Evolutionary conservation across 345 rosid species (phyloP), one percentile per base, ranked within the genome.

Genomic region (Cardamine resedifolia): DNA sequence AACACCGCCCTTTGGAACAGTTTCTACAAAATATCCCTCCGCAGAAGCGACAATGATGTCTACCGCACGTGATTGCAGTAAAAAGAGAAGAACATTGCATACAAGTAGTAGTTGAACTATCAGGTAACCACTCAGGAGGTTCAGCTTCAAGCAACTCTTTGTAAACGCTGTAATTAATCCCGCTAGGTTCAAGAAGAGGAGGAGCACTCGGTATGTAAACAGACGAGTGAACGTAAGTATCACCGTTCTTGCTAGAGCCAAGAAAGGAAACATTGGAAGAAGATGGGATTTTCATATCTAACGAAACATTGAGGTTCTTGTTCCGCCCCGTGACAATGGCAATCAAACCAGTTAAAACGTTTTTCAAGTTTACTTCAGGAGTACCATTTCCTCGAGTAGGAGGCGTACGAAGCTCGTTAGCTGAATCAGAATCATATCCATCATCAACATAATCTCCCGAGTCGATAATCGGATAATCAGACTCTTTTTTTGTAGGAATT

Each of bases 161-260:
- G 76, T 86, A 83, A 36, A 83, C 90, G 74, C 61, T 76, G 65
- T 81, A 85, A 51, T 83, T 82, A 36, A 80, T 80, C 67, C 88
- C 85, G 62, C 57, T 81, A 0, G 91, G 82, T 61, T 86, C 96
- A 19, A 87, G 71, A 53, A 95, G 97, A 6, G 99, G 99, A 0
- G 98, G 99, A 0, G 99, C 99, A 78, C 97, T 95, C 0, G 98
- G 99, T 60, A 84, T 88, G 74, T 90, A 95, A 75, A 95, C 99
- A 0, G 99, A 91, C 10, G 97, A 82, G 77, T 94, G 90, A 77
- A 94, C 53, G 47, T 72, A 84, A 0, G 95, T 84, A 58, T 91
- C 95, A 15, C 98, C 97, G 50, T 89, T 83, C 78, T 86, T 85
- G 55, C 66, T 78, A 4, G 90, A 88, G 56, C 87, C 97, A 39